Evolutionary conservation across 73 alveolate species (phyloP), one percentile per base, ranked within the genome.

Genomic region (Paramecium tetraurelia): DNA sequence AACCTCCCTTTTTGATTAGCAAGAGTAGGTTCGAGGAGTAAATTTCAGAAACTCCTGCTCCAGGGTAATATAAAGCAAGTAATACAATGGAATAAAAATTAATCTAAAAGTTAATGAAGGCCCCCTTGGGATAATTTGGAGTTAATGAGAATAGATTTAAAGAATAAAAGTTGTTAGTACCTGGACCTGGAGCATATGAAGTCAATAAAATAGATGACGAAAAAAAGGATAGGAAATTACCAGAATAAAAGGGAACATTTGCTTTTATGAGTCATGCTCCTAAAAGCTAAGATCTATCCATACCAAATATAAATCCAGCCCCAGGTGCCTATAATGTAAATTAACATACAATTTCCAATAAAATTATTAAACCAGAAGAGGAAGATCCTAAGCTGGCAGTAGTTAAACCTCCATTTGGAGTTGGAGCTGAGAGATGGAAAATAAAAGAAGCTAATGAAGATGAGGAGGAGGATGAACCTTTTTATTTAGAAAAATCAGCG

Each of bases 371-470:
- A 41, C 27, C 58, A 59, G 92, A 89, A 43, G 94, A 89, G 27
- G 94, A 89, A 5, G 92, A 89, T 43, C 92, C 89, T 3, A 63
- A 68, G 43, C 33, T 71, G 38, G 94, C 94, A 9, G 90, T 89
- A 8, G 76, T 59, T 22, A 89, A 89, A 38, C 92, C 92, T 12
- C 85, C 72, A 22, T 89, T 89, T 33, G 70, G 71, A 8, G 35
- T 68, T 14, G 94, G 92, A 33, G 41, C 44, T 14, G 90, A 70
- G 11, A 71, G 92, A 48, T 71, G 59, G 44, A 68, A 53, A 21
- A n/a, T 41, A 7, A 85, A 22, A 22, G 59, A 58, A 10, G 85
- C 6, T 20, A 38, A 29, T 18, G 35, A 44, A 31, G 76, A 70
- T 14, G 85, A 72, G 24, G 94, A 89, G 14, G 94, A 43, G 8